phyloP scores from a whole-genome alignment of 305 asterid species.

The Plantago lanceolata region DNA sequence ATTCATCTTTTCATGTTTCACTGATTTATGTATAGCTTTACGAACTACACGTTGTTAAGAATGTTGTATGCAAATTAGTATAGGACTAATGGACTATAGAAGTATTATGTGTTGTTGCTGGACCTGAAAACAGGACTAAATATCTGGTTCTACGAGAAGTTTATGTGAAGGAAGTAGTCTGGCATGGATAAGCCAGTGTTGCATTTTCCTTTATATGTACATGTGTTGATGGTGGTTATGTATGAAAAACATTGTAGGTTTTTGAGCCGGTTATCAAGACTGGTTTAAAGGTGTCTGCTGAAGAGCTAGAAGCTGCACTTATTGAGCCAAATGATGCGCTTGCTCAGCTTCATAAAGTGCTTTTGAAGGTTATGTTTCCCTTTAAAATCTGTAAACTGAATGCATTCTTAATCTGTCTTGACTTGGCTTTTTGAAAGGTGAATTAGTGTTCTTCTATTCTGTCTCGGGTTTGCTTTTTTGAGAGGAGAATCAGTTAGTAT shows the following conservation, averaged over 20 bases:
- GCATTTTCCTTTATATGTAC: background rate
- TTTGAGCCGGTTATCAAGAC: slow-evolving; percentile 58
- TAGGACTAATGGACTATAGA: too few relatives aligned
- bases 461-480: background rate
- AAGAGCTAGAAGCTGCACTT: slow-evolving; percentile 75
- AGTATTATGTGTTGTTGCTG: too few relatives aligned
- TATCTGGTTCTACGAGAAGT: background rate
- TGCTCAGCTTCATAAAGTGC: slow-evolving; percentile 64
- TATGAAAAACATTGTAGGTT: slow-evolving; percentile 36
- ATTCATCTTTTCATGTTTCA: too few relatives aligned
- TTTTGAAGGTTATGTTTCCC: slow-evolving; percentile 54
- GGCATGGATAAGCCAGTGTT: background rate
- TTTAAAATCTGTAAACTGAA: slow-evolving; percentile 5
- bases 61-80: too few relatives aligned
- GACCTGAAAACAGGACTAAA: background rate
- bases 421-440: background rate
- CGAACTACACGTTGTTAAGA: too few relatives aligned
- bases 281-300: slow-evolving; percentile 63
- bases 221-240: slow-evolving; percentile 18
- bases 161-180: background rate
- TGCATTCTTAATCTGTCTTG: background rate
- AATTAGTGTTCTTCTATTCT: too few relatives aligned
- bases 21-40: too few relatives aligned
- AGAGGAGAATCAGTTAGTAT: background rate
- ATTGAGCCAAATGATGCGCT: slow-evolving; percentile 59